Evolutionary conservation across 306 rosid genomes (phyloP).

Genomic region (Cucurbita ficifolia): DNA sequence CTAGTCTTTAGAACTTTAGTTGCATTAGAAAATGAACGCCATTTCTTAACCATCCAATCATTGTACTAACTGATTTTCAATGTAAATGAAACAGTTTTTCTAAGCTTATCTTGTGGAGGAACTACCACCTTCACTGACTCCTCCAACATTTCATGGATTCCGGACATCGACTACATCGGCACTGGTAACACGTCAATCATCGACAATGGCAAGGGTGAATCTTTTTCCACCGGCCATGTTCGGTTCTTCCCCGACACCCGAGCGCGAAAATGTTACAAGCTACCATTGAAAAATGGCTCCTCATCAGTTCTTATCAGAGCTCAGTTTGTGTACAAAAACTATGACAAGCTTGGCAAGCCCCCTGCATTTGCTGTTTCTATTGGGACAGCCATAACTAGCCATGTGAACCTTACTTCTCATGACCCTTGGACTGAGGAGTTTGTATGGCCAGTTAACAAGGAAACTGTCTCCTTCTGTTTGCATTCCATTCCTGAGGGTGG

Average conservation of each 20-base stretch:
- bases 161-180: constrained; percentile 47
- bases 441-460: constrained; percentile 53
- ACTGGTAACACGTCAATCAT: constrained; percentile 37
- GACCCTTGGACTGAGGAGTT: constrained; percentile 82
- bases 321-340: constrained; percentile 56
- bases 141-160: constrained; percentile 49
- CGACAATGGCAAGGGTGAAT: constrained; percentile 16
- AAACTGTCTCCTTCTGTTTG: constrained; percentile 43
- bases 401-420: constrained; percentile 29
- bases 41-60: background rate
- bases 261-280: constrained; percentile 38
- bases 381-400: constrained; percentile 57
- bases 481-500: constrained; percentile 36
- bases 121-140: constrained; percentile 40
- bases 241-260: constrained; percentile 37
- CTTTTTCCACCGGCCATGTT: constrained; percentile 24
- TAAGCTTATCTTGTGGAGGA: constrained; percentile 90
- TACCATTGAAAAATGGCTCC: constrained; percentile 37
- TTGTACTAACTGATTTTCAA: background rate
- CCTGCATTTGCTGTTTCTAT: constrained; percentile 67
- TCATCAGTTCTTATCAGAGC: constrained; percentile 67
- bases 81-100: constrained; percentile 40
- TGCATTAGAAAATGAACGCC: too few species aligned
- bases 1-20: too few species aligned
- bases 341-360: constrained; percentile 52